Conservation (phyloP, 805 yeast species). For the Priceomyces medius region DNA sequence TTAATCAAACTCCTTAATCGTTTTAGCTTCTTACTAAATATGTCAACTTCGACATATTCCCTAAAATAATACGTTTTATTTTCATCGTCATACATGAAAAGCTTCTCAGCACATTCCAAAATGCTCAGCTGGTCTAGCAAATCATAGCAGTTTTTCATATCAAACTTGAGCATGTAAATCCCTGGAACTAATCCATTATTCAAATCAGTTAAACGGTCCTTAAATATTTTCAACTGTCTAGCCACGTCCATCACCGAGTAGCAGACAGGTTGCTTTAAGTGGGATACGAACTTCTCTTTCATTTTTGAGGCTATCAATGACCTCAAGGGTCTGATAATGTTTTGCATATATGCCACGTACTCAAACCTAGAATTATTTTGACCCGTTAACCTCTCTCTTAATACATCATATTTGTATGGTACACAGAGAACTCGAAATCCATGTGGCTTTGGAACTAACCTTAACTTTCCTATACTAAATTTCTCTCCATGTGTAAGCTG, state of each 20-base stretch:
- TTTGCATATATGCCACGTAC: constrained; percentile 28
- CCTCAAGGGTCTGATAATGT: constrained; percentile 44
- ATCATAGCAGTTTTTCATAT: constrained; percentile 76
- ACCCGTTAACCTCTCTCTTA: not conserved
- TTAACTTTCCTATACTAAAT: constrained; percentile 36
- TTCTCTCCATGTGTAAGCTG: constrained; percentile 6
- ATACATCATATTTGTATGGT: constrained; percentile 33
- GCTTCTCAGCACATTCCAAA: constrained; percentile 27
- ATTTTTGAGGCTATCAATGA: constrained; percentile 15
- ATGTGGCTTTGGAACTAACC: constrained; percentile 58
- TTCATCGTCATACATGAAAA: constrained; percentile 23
- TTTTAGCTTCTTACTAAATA: constrained; percentile 6
- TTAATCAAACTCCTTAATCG: constrained; percentile 13
- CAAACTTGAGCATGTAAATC: constrained; percentile 65
- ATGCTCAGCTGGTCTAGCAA: constrained; percentile 53
- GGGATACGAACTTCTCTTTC: not conserved
- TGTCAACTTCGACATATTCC: constrained; percentile 13
- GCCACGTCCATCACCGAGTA: constrained; percentile 49
- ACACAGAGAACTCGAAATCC: constrained; percentile 62
- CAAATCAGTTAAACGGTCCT: constrained; percentile 12
- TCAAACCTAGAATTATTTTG: constrained; percentile 23
- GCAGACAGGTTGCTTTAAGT: constrained; percentile 24
- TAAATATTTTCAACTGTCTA: constrained; percentile 36
- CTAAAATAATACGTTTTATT: constrained; percentile 21
- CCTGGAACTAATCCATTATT: constrained; percentile 25